Percentiles rank a stretch among this genome's conserved stretches.
These are phyloP conservation scores for Hypomyces perniciosus DNA, from an alignment of 2,329 filamentous ascomycete genomes.

Conservation along the genomic window DNA sequence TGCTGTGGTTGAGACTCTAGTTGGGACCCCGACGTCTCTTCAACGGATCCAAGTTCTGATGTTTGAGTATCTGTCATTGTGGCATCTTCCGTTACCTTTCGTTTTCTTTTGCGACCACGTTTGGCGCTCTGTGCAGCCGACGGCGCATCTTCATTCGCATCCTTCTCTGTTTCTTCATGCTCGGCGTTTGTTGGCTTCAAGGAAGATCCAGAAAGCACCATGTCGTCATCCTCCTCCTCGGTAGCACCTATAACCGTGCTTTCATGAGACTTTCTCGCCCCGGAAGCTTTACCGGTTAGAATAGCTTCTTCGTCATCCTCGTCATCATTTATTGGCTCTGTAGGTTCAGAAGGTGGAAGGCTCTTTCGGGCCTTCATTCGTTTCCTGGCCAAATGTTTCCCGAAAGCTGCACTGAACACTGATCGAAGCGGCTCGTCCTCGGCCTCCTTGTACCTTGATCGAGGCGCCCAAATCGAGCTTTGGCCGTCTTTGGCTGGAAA, in stretches of 20 bases:
- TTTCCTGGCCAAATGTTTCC: slow-evolving; percentile 2
- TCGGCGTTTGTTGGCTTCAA: neutral
- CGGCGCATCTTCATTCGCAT: neutral
- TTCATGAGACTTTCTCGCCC: neutral
- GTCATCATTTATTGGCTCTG: slow-evolving; percentile 12
- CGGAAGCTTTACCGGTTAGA: slow-evolving; percentile 12
- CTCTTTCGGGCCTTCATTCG: slow-evolving; percentile 1
- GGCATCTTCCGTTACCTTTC: no score
- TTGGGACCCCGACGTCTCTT: no score
- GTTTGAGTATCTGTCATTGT: neutral
- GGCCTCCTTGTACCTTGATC: slow-evolving; percentile 17
- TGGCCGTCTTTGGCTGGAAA: slow-evolving; percentile 24
- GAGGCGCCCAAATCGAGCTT: slow-evolving; percentile 30
- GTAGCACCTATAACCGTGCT: neutral
- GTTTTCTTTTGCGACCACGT: slow-evolving; percentile 3
- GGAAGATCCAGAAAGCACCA: slow-evolving; percentile 10
- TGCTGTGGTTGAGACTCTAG: neutral
- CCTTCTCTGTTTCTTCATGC: slow-evolving; percentile 1
- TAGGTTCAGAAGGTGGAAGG: neutral
- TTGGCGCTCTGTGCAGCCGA: no score
- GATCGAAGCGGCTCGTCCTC: slow-evolving; percentile 10
- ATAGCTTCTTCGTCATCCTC: slow-evolving; percentile 23
- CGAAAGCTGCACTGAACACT: slow-evolving; percentile 3
- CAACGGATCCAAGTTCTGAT: no score
- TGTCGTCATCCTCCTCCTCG: slow-evolving; percentile 22